Conservation (phyloP, 108 stramenopile genomes). For the Chaetoceros muelleri region DNA sequence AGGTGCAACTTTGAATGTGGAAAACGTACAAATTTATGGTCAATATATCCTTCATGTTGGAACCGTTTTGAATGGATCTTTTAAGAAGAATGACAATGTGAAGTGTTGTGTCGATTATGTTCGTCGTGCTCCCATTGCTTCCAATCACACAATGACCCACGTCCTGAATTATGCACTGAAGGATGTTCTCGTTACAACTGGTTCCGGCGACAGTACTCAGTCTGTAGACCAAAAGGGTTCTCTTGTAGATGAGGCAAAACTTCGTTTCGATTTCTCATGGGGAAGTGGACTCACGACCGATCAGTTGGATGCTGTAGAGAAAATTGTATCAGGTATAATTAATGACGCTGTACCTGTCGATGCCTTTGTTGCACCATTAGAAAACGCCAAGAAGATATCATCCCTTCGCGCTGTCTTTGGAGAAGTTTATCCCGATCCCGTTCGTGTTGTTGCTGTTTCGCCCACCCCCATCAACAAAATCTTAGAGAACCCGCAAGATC, state of each 20-base stretch:
- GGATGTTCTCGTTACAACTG: constrained; percentile 61
- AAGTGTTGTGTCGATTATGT: constrained; percentile 90
- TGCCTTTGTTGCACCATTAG: constrained; percentile 72
- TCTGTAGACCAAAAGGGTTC: constrained; percentile 96
- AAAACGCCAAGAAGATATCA: constrained; percentile 76
- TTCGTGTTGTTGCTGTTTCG: constrained; percentile 93
- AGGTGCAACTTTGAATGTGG: constrained; percentile 47
- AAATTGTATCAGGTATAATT: constrained; percentile 47
- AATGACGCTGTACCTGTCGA: constrained; percentile 58
- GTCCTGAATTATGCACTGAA: constrained; percentile 93
- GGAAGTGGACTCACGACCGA: constrained; percentile 61
- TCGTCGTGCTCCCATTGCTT: constrained; percentile 87
- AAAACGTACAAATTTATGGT: constrained; percentile 84
- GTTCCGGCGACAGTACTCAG: constrained; percentile 1
- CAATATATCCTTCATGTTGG: constrained; percentile 90
- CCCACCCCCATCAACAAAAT: constrained; percentile 64
- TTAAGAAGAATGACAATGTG: constrained; percentile 76
- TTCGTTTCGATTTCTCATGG: constrained; percentile 98
- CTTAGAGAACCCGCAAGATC: constrained; percentile 80
- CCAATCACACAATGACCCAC: constrained; percentile 99
- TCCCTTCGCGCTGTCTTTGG: constrained; percentile 97
- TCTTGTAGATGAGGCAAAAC: constrained; percentile 86
- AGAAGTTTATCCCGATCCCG: constrained; percentile 98
- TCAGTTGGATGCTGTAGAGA: constrained; percentile 71
- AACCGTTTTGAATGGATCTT: constrained; percentile 48